A percentile compares a stretch with the other conserved stretches of the same genome.
Evolutionary conservation across 202 grass and related monocot genomes (phyloP).

Genomic region (Brachypodium distachyon): DNA sequence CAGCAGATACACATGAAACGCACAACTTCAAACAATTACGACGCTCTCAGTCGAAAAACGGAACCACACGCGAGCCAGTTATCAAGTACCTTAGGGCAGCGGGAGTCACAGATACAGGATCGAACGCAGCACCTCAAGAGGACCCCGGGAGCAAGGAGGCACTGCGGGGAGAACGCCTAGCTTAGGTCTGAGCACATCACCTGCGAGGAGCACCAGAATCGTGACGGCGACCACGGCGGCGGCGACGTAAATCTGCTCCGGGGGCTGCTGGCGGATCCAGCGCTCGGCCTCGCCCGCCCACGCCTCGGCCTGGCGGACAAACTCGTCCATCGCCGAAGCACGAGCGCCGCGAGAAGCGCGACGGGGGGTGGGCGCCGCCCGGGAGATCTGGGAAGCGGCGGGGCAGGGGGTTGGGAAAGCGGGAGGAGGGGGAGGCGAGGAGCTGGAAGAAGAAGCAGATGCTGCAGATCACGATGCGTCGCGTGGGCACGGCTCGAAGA

Average conservation of each 20-base stretch:
- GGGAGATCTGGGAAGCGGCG: too few species aligned
- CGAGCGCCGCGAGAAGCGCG: not conserved
- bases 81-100: not conserved
- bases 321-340: constrained; percentile 43
- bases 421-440: not conserved
- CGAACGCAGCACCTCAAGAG: not conserved
- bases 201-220: constrained; percentile 35
- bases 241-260: constrained; percentile 76
- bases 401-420: not conserved
- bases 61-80: not conserved
- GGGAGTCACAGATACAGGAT: not conserved
- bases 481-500: not conserved
- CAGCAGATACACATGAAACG: not conserved
- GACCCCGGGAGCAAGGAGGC: not conserved
- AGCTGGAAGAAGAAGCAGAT: not conserved
- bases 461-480: not conserved
- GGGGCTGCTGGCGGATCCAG: constrained; percentile 44
- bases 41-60: not conserved
- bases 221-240: constrained; percentile 48
- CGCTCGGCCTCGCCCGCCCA: constrained; percentile 36
- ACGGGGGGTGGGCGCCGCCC: not conserved
- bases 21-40: not conserved
- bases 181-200: not conserved
- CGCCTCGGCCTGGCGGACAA: constrained; percentile 1
- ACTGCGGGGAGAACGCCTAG: not conserved